Base-by-base conservation (phyloP, 179 eudicot species). In the Carnegiea gigantea region DNA sequence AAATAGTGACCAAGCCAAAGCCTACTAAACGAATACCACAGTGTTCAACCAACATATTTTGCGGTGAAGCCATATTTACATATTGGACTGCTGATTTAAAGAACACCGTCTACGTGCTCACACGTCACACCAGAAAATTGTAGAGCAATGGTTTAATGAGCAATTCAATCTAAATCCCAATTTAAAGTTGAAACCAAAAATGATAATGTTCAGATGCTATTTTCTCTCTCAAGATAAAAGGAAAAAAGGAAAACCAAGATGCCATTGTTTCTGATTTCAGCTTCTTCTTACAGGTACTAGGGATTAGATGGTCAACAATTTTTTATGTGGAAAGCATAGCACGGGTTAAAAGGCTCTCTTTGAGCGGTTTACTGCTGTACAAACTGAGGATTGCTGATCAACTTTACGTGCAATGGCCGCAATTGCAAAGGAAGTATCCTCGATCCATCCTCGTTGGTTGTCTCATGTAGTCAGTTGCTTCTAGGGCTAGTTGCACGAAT, bases 301-400 rank as follows among this genome's bases (percentile, higher is more conserved):
- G 99, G 72, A 86, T 94, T 43, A 94, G 91, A 78, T 94, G 98
- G 99, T 94, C 98, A 46, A 87, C 92, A 57, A 89, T 92, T 71
- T 94, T 95, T 79, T 95, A 95, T 68, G 89, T 95, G 23, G 99
- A 95, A 90, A 95, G 99, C 83, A 93, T 95, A 78, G 99, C 98
- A 46, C 89, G 98, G 87, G 99, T 95, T 75, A 89, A 82, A 84
- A 87, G 90, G 85, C 88, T 93, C 51, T 94, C 98, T 17, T 82
- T 94, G 81, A 92, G 97, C 80, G 98, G 98, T 21, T 86, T 90
- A 88, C 85, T 95, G 82, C 95, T 95, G 75, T 95, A 95, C 91
- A 90, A 91, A 85, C 85, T 93, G 53, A 81, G 81, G 46, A 88
- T 94, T 83, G 95, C 93, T 9, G 98, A 95, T 90, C 95, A 91